Conservation (phyloP, 495 filamentous ascomycete genomes). For the Cladorrhinum samala region DNA sequence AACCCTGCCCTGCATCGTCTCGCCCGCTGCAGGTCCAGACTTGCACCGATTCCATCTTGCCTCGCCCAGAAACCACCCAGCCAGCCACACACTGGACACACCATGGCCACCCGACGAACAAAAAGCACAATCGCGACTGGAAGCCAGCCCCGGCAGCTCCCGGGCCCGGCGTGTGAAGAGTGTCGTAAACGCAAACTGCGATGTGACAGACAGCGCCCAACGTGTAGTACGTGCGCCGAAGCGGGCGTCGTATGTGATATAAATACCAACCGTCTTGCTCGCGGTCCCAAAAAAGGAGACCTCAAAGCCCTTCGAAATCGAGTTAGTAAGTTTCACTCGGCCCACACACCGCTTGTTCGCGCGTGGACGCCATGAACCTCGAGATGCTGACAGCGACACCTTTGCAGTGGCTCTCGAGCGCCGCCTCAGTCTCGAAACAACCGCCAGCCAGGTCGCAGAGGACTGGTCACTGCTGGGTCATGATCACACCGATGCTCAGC, state of each 20-base stretch:
- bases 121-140: background rate
- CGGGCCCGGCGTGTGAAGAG: background rate
- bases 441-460: constrained; percentile 11
- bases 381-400: too few relatives aligned
- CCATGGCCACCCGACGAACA: background rate
- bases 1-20: background rate
- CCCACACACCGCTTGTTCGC: background rate
- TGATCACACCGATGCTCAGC: constrained; percentile 10
- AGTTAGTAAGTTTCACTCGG: constrained; percentile 32
- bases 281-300: constrained; percentile 51
- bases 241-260: constrained; percentile 44
- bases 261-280: constrained; percentile 38
- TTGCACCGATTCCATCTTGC: background rate
- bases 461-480: constrained; percentile 4
- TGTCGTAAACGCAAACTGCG: background rate
- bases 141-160: background rate
- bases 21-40: background rate
- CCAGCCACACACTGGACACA: background rate
- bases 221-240: constrained; percentile 46
- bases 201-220: constrained; percentile 46
- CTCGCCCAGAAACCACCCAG: background rate
- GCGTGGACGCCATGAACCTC: background rate
- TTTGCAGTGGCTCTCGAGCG: constrained; percentile 29
- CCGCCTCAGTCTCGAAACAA: constrained; percentile 30
- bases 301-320: constrained; percentile 43